phyloP scores from a whole-genome alignment of 1,139 yeast genomes.

The Lodderomyces margitis region DNA sequence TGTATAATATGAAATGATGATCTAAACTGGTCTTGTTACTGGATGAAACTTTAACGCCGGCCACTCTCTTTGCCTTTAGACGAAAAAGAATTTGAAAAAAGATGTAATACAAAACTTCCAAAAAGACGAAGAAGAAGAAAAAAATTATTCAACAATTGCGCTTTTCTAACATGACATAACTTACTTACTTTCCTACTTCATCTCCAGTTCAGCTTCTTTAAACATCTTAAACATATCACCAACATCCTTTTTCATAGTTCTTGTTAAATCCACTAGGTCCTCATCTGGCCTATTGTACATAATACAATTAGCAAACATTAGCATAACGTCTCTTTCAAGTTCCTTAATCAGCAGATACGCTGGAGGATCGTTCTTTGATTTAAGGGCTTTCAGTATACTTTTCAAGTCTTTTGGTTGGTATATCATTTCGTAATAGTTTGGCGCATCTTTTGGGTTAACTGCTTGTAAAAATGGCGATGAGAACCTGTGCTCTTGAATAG shows the following conservation, averaged over 20 bases:
- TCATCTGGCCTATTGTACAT: constrained; percentile 74
- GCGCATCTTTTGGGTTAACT: constrained; percentile 66
- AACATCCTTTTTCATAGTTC: constrained; percentile 65
- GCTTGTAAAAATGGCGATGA: constrained; percentile 75
- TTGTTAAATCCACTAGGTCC: constrained; percentile 60
- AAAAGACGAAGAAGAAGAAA: not conserved
- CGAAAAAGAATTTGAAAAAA: no score
- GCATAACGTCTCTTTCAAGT: constrained; percentile 65
- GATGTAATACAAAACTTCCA: not conserved
- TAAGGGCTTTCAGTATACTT: constrained; percentile 55
- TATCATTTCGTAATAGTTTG: constrained; percentile 61
- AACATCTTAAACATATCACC: constrained; percentile 50
- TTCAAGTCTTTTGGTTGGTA: constrained; percentile 68
- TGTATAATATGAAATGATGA: not conserved
- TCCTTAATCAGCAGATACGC: constrained; percentile 56
- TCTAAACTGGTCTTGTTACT: no score
- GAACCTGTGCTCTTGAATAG: constrained; percentile 67
- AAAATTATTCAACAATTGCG: not conserved
- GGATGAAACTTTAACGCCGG: no score
- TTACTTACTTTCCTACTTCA: constrained; percentile 11
- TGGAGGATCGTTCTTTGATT: constrained; percentile 39
- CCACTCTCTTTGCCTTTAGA: no score
- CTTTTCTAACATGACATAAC: no score
- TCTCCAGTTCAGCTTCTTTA: constrained; percentile 36
- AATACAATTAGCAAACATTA: constrained; percentile 81